Evolutionary conservation across 768 basidiomycete species (phyloP).

Genomic region (Mycena rebaudengoi): DNA sequence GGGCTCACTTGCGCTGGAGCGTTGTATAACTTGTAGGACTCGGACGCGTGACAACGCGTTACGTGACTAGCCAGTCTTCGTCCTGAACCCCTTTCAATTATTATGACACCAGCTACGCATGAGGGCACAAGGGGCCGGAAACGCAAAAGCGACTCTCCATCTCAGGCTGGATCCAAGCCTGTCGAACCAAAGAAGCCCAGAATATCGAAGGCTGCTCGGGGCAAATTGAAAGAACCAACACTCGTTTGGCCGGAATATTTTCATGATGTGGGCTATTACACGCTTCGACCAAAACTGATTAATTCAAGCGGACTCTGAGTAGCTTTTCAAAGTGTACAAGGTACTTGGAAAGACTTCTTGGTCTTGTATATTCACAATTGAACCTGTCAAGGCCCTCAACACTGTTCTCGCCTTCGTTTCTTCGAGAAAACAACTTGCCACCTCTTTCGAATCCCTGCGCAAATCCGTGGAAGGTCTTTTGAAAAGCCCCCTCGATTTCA

Average conservation of each 20-base stretch:
- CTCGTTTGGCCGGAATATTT: conserved; percentile 72
- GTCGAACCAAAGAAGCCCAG: conserved; percentile 14
- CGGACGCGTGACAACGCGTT: neutral
- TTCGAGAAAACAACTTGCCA: conserved; percentile 80
- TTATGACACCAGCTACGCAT: neutral
- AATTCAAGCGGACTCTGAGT: neutral
- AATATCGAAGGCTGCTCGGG: too few relatives aligned
- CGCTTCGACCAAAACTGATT: neutral
- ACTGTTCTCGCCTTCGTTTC: conserved; percentile 90
- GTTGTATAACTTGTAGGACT: too few relatives aligned
- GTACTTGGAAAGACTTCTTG: conserved; percentile 30
- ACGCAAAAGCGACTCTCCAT: conserved; percentile 6
- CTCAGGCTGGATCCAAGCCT: neutral
- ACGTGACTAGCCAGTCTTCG: too few relatives aligned
- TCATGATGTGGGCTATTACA: conserved; percentile 50
- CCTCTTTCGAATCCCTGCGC: conserved; percentile 78
- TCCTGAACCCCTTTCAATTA: neutral
- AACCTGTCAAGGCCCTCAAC: conserved; percentile 76
- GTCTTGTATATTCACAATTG: neutral
- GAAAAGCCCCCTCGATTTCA: conserved; percentile 85
- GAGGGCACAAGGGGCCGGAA: neutral
- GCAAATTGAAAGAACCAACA: too few relatives aligned
- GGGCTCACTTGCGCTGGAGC: too few relatives aligned
- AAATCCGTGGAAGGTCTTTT: conserved; percentile 83
- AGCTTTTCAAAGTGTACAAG: conserved; percentile 53